Evolutionary conservation across 2,329 filamentous ascomycete species (phyloP).

Genomic region (Fusarium xylarioides): DNA sequence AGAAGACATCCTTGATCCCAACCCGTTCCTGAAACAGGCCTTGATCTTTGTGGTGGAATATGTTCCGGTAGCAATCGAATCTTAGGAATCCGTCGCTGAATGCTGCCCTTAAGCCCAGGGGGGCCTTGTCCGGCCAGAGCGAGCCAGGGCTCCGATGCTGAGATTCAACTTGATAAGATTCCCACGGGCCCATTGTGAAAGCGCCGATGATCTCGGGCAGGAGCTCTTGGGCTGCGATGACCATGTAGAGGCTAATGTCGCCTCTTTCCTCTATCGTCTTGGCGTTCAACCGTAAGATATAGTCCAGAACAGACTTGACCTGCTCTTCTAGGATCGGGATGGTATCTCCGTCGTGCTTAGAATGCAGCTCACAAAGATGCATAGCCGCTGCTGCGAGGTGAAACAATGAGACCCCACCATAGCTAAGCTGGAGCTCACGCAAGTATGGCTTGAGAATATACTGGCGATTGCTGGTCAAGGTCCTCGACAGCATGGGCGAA

Average conservation of each 20-base stretch:
- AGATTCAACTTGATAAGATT: background rate
- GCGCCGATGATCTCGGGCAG: rapidly evolving
- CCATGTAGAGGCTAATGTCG: background rate
- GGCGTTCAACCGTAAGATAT: background rate
- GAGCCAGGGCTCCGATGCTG: background rate
- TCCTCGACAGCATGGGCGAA: background rate
- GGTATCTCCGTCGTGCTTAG: background rate
- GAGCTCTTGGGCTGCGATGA: background rate
- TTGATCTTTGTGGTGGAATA: rapidly evolving
- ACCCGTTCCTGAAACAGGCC: rapidly evolving
- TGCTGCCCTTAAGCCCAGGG: background rate
- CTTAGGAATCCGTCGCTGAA: background rate
- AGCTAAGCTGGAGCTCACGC: background rate
- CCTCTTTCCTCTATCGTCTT: background rate
- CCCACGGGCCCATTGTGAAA: background rate
- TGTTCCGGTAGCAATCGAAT: background rate
- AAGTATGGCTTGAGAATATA: background rate
- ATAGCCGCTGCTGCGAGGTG: background rate
- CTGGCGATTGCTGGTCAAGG: background rate
- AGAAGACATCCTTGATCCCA: background rate
- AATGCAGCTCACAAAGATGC: background rate
- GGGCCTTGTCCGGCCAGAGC: background rate
- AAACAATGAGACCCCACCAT: background rate
- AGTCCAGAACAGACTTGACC: background rate
- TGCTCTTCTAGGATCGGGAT: background rate